A percentile compares a stretch with the other conserved stretches of the same genome.
These are phyloP conservation scores for Pythium periplocum DNA, from an alignment of 352 stramenopile genomes.

Conservation along the genomic window DNA sequence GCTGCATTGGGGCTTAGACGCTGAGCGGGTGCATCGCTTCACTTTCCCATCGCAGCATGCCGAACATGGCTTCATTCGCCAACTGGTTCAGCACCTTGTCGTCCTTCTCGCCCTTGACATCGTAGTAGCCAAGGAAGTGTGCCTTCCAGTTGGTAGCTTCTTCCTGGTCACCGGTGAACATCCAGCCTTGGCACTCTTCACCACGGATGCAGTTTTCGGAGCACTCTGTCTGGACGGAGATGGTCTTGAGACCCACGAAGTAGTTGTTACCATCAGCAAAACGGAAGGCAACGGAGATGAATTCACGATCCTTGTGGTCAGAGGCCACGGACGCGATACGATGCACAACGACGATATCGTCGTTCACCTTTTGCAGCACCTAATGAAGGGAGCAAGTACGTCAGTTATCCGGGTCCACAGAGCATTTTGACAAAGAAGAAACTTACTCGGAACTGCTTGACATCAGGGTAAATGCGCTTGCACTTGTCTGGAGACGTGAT, in stretches of 20 bases:
- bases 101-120: constrained; percentile 80
- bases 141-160: constrained; percentile 67
- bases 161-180: constrained; percentile 70
- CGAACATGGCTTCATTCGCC: constrained; percentile 82
- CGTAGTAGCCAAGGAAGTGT: constrained; percentile 77
- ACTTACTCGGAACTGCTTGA: constrained; percentile 75
- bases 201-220: constrained; percentile 74
- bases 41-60: constrained; percentile 82
- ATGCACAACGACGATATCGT: constrained; percentile 79
- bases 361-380: constrained; percentile 79
- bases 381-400: not conserved
- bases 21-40: constrained; percentile 78
- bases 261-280: constrained; percentile 74
- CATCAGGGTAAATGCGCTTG: constrained; percentile 80
- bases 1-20: constrained; percentile 25
- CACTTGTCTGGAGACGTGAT: constrained; percentile 80
- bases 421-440: not conserved
- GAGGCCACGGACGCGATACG: constrained; percentile 71
- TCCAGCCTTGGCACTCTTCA: constrained; percentile 81
- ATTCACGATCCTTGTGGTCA: constrained; percentile 69
- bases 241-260: constrained; percentile 73
- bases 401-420: too few relatives aligned
- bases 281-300: constrained; percentile 73
- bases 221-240: constrained; percentile 60
- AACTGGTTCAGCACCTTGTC: constrained; percentile 82